These are phyloP conservation scores for Pichia heedii DNA, from an alignment of 805 yeast genomes.

Conservation along the genomic window DNA sequence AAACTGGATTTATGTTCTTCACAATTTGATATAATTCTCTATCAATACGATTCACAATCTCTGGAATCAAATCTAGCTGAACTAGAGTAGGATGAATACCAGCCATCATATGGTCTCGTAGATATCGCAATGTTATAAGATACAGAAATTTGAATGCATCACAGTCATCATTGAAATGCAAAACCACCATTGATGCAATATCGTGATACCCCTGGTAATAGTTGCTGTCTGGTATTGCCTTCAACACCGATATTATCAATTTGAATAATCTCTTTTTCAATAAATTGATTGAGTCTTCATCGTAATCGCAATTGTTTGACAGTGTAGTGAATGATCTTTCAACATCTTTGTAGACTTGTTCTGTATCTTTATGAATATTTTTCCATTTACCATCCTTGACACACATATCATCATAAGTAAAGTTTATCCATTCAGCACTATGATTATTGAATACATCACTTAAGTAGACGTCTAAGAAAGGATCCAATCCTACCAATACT, in stretches of 20 bases:
- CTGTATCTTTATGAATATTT: conserved; percentile 54
- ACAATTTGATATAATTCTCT: conserved; percentile 32
- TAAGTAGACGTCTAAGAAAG: neutral
- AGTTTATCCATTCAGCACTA: neutral
- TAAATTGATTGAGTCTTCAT: conserved; percentile 6
- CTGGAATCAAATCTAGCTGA: conserved; percentile 60
- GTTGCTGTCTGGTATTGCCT: conserved; percentile 50
- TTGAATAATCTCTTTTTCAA: conserved; percentile 34
- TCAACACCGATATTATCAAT: conserved; percentile 45
- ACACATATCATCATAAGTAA: no score
- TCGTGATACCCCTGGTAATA: conserved; percentile 96
- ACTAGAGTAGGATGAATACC: conserved; percentile 56
- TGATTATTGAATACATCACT: conserved; percentile 15
- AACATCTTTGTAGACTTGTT: conserved; percentile 73
- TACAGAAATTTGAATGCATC: conserved; percentile 41
- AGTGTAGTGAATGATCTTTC: conserved; percentile 52
- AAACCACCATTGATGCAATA: conserved; percentile 56
- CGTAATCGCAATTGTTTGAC: conserved; percentile 6
- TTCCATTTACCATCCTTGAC: neutral
- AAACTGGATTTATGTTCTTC: conserved; percentile 43
- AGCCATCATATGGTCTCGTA: conserved; percentile 82
- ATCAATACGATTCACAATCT: conserved; percentile 45
- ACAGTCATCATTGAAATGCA: conserved; percentile 36
- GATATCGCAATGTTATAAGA: conserved; percentile 45
- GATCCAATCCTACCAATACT: conserved; percentile 23